phyloP scores from a whole-genome alignment of 1,284 basidiomycete genomes.

The Tranzscheliella williamsii region DNA sequence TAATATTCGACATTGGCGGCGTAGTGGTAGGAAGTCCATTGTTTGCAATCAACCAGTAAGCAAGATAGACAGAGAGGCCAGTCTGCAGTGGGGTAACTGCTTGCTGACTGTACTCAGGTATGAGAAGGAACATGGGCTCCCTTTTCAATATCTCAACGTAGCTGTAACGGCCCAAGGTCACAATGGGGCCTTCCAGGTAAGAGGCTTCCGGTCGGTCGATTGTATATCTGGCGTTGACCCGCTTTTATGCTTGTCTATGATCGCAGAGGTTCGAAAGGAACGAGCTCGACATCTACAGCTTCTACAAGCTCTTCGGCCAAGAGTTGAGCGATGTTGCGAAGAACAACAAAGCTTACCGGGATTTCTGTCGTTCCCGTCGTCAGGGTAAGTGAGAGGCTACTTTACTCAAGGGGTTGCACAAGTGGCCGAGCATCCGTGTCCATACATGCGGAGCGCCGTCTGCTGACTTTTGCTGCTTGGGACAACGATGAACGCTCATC shows the following conservation, averaged over 20 bases:
- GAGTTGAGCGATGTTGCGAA: constrained; percentile 50
- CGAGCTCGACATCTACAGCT: constrained; percentile 55
- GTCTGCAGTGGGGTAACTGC: background rate
- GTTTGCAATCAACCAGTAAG: constrained; percentile 52
- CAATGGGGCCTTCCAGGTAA: constrained; percentile 59
- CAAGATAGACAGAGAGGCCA: background rate
- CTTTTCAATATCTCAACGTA: constrained; percentile 60
- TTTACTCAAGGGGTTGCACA: too few species aligned
- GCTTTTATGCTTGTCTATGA: background rate
- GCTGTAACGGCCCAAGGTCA: constrained; percentile 58
- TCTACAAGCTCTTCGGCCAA: constrained; percentile 56
- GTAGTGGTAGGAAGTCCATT: constrained; percentile 60
- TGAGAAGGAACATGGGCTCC: constrained; percentile 51
- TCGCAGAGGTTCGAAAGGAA: constrained; percentile 55
- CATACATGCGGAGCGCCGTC: too few species aligned
- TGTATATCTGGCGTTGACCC: too few species aligned
- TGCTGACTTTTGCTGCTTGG: too few species aligned
- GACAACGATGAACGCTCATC: too few species aligned
- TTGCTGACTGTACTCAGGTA: constrained; percentile 13
- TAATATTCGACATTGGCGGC: constrained; percentile 61
- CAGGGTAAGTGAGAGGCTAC: too few species aligned
- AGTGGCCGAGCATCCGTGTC: too few species aligned
- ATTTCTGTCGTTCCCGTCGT: constrained; percentile 56
- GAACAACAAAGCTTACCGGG: constrained; percentile 46
- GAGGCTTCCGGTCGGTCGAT: constrained; percentile 2